Percentiles rank a stretch among this genome's conserved stretches.
Evolutionary conservation across 2,329 filamentous ascomycete species (phyloP).

Genomic region (Aspergillus carbonarius): DNA sequence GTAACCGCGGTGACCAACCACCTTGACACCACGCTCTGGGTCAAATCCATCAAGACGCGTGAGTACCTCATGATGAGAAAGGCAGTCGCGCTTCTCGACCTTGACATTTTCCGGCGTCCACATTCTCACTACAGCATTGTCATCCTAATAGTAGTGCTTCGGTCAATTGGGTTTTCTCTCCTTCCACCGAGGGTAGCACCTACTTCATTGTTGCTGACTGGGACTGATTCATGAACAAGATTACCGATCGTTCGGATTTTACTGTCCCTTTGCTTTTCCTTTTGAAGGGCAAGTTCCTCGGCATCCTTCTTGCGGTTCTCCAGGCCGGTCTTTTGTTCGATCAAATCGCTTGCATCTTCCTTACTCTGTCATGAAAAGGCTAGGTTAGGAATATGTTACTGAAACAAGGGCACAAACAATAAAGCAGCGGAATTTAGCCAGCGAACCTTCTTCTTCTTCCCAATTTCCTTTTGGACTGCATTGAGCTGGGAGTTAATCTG

Average conservation of each 20-base stretch:
- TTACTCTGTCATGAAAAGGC: constrained; percentile 60
- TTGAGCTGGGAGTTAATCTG: constrained; percentile 86
- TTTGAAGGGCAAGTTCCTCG: constrained; percentile 71
- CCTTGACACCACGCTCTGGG: constrained; percentile 86
- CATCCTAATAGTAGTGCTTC: constrained; percentile 53
- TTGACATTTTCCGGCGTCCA: constrained; percentile 77
- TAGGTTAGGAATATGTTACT: constrained; percentile 8
- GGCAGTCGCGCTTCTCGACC: constrained; percentile 71
- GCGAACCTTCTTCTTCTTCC: constrained; percentile 78
- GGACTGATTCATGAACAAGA: constrained; percentile 85
- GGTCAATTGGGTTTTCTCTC: not conserved
- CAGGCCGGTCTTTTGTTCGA: constrained; percentile 73
- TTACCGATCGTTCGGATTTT: constrained; percentile 87
- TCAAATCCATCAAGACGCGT: constrained; percentile 87
- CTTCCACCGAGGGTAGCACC: constrained; percentile 3
- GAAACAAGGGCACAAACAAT: not conserved
- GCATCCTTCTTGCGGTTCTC: constrained; percentile 80
- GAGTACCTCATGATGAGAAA: constrained; percentile 95
- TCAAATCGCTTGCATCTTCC: constrained; percentile 77
- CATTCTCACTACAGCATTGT: constrained; percentile 73
- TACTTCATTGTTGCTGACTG: constrained; percentile 77
- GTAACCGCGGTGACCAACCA: constrained; percentile 92
- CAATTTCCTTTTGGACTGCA: constrained; percentile 84
- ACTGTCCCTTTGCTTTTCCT: constrained; percentile 69
- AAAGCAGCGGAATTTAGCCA: not conserved